These are phyloP conservation scores for Lumnitzera littorea DNA, from an alignment of 345 rosid species.

Conservation along the genomic window DNA sequence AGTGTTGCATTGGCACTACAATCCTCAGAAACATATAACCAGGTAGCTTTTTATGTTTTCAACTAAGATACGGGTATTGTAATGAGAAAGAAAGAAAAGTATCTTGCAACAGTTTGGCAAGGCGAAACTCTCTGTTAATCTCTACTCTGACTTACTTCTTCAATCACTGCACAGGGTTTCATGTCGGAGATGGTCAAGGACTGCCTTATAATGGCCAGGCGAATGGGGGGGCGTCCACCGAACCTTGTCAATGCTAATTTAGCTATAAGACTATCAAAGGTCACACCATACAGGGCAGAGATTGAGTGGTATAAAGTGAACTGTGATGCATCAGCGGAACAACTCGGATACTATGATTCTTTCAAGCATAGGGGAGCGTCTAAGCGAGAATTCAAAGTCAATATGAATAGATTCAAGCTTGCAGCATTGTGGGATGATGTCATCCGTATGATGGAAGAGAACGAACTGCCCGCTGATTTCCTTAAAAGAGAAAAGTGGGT, in stretches of 20 bases:
- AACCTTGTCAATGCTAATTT: slow-evolving; percentile 13
- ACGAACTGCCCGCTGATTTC: slow-evolving; percentile 66
- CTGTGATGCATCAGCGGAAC: background rate
- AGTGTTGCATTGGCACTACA: slow-evolving; percentile 63
- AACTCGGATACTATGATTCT: slow-evolving; percentile 44
- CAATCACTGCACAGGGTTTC: background rate
- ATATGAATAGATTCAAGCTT: slow-evolving; percentile 60
- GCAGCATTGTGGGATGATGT: slow-evolving; percentile 64
- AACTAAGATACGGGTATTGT: too few relatives aligned
- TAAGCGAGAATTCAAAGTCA: slow-evolving; percentile 35
- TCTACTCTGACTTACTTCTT: background rate
- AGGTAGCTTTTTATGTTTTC: slow-evolving; percentile 16
- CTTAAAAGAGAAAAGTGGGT: slow-evolving; percentile 53
- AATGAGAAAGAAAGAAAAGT: too few relatives aligned
- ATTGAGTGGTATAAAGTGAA: slow-evolving; percentile 18
- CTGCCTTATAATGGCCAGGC: slow-evolving; percentile 1
- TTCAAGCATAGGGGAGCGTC: slow-evolving; percentile 46
- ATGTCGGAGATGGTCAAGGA: background rate
- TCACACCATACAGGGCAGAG: slow-evolving; percentile 14
- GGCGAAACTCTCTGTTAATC: background rate
- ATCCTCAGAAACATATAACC: slow-evolving; percentile 35
- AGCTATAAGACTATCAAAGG: slow-evolving; percentile 7
- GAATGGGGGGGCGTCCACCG: slow-evolving; percentile 3
- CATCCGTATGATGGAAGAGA: slow-evolving; percentile 43
- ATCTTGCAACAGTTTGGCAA: too few relatives aligned